Evolutionary conservation across 768 basidiomycete species (phyloP).

Genomic region (Tulasnella sp.): DNA sequence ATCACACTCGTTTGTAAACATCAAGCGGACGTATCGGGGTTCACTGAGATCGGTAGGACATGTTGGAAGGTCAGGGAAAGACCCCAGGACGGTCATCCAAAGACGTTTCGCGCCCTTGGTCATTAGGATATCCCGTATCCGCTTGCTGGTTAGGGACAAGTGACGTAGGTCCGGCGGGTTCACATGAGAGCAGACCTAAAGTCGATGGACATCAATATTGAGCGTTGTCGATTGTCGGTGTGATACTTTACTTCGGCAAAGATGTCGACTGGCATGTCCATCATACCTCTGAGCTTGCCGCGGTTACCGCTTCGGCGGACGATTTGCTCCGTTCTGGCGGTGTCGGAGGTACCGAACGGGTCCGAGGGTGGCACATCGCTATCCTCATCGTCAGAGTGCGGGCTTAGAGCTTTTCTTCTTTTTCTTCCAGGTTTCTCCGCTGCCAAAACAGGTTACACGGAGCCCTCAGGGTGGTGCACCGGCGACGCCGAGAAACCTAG

Average conservation of each 20-base stretch:
- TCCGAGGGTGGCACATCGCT: not conserved
- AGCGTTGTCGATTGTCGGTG: not conserved
- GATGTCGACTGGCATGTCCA: not conserved
- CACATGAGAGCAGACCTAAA: not conserved
- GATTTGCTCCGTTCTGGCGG: not conserved
- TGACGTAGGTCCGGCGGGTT: not conserved
- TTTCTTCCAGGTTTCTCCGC: not conserved
- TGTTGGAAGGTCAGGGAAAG: not conserved
- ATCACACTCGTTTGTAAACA: conserved; percentile 6
- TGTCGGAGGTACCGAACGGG: not conserved
- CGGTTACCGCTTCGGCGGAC: not conserved
- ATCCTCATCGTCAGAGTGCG: not conserved
- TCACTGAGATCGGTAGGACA: conserved; percentile 23
- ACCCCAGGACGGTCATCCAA: not conserved
- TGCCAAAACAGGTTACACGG: not conserved
- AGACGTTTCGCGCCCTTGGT: not conserved
- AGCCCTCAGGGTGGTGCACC: no score
- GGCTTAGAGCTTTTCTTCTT: not conserved
- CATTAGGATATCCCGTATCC: not conserved
- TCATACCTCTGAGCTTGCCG: not conserved
- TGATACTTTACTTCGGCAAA: not conserved
- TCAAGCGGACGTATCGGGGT: conserved; percentile 19
- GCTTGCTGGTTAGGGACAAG: not conserved
- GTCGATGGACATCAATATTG: not conserved
- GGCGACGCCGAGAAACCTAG: not conserved